Percentiles rank a stretch among this genome's conserved stretches.
phyloP scores from a whole-genome alignment of 2,329 filamentous ascomycete species.

The Penicillium decumbens region DNA sequence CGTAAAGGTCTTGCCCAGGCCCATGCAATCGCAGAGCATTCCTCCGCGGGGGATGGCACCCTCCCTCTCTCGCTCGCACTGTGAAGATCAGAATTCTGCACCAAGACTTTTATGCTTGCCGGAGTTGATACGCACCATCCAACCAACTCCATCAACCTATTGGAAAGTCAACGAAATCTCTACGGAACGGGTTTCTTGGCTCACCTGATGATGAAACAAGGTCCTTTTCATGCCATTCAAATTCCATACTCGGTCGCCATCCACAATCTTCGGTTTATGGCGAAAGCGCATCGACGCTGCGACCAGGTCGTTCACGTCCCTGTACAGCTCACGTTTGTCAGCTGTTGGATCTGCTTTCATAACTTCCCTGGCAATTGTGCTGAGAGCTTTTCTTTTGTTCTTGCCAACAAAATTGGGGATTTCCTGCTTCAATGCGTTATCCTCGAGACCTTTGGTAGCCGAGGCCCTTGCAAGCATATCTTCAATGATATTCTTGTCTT shows the following conservation, averaged over 20 bases:
- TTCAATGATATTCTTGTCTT: background rate
- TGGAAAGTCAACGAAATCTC: background rate
- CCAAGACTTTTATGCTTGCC: background rate
- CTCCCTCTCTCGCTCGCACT: conserved; percentile 30
- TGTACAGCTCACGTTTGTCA: background rate
- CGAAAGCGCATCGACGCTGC: conserved; percentile 30
- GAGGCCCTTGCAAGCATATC: conserved; percentile 10
- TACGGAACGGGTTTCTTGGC: background rate
- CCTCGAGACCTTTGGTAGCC: conserved; percentile 23
- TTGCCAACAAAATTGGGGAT: conserved; percentile 23
- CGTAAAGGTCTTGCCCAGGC: conserved; percentile 40
- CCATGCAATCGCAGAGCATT: conserved; percentile 41
- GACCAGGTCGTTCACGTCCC: conserved; percentile 8
- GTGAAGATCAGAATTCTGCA: conserved; percentile 10
- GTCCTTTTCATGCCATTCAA: conserved; percentile 32
- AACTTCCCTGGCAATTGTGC: conserved; percentile 27
- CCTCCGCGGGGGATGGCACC: conserved; percentile 29
- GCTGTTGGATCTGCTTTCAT: background rate
- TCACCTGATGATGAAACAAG: conserved; percentile 36
- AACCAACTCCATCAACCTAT: conserved; percentile 30
- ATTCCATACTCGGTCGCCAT: conserved; percentile 30
- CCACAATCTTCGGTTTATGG: conserved; percentile 16
- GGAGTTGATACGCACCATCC: conserved; percentile 28
- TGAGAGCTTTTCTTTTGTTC: conserved; percentile 30
- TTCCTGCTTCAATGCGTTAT: conserved; percentile 20